A percentile compares a stretch with the other conserved stretches of the same genome.
Conservation (phyloP, 73 alveolate genomes). For the Durusdinium trenchii region DNA sequence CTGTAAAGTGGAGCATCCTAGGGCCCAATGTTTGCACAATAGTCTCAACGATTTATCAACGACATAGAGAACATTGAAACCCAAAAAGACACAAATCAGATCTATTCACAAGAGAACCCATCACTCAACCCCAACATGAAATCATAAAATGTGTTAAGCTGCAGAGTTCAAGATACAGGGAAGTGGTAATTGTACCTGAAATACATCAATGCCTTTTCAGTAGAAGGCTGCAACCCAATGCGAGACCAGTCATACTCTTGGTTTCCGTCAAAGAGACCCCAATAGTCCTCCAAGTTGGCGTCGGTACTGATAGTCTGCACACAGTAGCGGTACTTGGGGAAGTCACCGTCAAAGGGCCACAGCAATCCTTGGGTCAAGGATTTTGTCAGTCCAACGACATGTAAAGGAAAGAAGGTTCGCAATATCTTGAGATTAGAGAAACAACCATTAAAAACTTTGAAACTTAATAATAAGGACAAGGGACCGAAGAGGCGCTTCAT, state of each 20-base stretch:
- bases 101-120: background rate
- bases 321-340: background rate
- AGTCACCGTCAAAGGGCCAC: background rate
- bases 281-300: background rate
- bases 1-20: background rate
- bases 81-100: background rate
- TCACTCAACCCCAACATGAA: background rate
- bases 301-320: background rate
- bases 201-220: background rate
- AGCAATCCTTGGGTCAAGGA: background rate
- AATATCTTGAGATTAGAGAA: too few species aligned
- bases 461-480: too few species aligned
- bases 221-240: background rate
- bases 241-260: background rate
- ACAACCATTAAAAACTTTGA: too few species aligned
- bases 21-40: background rate
- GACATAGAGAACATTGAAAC: background rate
- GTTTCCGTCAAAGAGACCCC: background rate
- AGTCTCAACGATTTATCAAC: background rate
- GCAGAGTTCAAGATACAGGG: background rate
- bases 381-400: too few species aligned
- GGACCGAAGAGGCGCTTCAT: too few species aligned
- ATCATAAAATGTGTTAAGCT: too few species aligned
- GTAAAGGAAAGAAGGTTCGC: too few species aligned
- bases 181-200: background rate